phyloP scores from a whole-genome alignment of 805 yeast species.

The Kuraishia floccosa region DNA sequence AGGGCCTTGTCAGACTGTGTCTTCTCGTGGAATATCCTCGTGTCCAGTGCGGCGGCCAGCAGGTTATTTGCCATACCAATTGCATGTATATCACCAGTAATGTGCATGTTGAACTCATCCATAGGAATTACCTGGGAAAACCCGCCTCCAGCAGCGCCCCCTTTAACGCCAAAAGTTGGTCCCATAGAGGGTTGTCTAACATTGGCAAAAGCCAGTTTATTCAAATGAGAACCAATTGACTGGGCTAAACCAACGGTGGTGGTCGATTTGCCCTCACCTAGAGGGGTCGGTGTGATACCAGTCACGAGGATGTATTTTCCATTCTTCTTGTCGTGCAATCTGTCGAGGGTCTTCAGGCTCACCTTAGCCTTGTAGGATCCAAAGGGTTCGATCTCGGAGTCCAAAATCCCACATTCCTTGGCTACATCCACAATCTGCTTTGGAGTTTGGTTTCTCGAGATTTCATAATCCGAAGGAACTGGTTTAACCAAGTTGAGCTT shows the following conservation, averaged over 20 bases:
- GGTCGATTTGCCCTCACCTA: slow-evolving; percentile 81
- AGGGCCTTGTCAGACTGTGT: slow-evolving; percentile 66
- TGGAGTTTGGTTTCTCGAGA: slow-evolving; percentile 67
- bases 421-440: slow-evolving; percentile 62
- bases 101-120: slow-evolving; percentile 83
- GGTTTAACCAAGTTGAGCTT: slow-evolving; percentile 39
- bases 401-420: slow-evolving; percentile 53
- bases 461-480: slow-evolving; percentile 74
- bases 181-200: slow-evolving; percentile 88
- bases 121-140: slow-evolving; percentile 80
- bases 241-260: slow-evolving; percentile 78
- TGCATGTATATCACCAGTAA: slow-evolving; percentile 82
- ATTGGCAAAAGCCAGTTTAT: slow-evolving; percentile 61
- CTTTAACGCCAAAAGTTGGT: slow-evolving; percentile 80
- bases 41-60: slow-evolving; percentile 78
- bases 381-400: slow-evolving; percentile 60
- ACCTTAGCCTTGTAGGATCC: slow-evolving; percentile 76
- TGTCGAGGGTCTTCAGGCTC: slow-evolving; percentile 47
- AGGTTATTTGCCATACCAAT: slow-evolving; percentile 74
- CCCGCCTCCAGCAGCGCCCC: slow-evolving; percentile 91
- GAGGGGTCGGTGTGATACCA: slow-evolving; percentile 79
- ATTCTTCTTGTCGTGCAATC: slow-evolving; percentile 45
- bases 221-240: slow-evolving; percentile 68
- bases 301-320: slow-evolving; percentile 72
- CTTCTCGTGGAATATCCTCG: slow-evolving; percentile 75